phyloP scores from a whole-genome alignment of 495 filamentous ascomycete genomes.

The Podospora comata region DNA sequence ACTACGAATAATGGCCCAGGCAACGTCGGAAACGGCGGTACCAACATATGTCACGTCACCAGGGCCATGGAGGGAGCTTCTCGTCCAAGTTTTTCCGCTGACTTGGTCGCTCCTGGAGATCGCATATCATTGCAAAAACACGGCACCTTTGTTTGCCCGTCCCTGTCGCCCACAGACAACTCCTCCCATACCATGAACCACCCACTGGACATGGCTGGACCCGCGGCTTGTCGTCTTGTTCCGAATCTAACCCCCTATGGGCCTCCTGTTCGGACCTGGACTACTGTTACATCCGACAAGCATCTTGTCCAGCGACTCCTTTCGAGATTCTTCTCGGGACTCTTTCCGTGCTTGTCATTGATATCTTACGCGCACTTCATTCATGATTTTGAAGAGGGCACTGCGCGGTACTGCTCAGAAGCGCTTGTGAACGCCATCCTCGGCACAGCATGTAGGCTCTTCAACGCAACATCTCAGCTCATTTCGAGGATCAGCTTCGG shows the following conservation, averaged over 20 bases:
- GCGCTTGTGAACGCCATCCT: conserved; percentile 30
- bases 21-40: background rate
- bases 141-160: background rate
- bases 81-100: background rate
- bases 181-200: background rate
- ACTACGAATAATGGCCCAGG: background rate
- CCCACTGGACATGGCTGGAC: background rate
- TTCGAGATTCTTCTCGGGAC: conserved; percentile 20
- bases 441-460: conserved; percentile 23
- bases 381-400: conserved; percentile 25
- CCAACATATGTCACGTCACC: no score
- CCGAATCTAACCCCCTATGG: background rate
- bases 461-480: conserved; percentile 19
- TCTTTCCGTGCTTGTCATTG: conserved; percentile 20
- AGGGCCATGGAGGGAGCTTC: background rate
- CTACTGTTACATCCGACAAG: conserved; percentile 24
- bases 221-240: background rate
- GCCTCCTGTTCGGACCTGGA: conserved; percentile 22
- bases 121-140: background rate
- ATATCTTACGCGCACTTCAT: conserved; percentile 25
- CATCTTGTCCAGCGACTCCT: conserved; percentile 26
- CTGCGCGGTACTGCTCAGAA: conserved; percentile 26
- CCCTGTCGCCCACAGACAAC: background rate
- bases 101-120: background rate
- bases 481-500: conserved; percentile 28